Evolutionary conservation across 257 asterid genomes (phyloP).

Genomic region (Euphrasia confusa): DNA sequence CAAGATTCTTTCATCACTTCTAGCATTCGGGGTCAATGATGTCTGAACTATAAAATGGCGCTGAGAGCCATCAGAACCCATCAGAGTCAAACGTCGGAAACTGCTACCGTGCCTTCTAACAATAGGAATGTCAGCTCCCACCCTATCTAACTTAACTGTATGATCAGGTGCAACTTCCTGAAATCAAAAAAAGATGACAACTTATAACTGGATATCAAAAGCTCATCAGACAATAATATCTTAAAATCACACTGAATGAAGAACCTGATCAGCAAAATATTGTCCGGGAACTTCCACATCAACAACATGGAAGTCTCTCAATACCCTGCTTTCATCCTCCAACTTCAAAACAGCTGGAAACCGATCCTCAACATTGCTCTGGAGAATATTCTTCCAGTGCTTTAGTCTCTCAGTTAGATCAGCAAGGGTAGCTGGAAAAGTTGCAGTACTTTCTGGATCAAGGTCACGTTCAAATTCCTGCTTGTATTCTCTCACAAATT

Average conservation of each 20-base stretch:
- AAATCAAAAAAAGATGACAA: constrained; percentile 18
- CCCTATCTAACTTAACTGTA: constrained; percentile 94
- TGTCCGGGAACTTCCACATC: constrained; percentile 99
- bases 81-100: constrained; percentile 90
- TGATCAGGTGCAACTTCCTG: constrained; percentile 99
- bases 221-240: constrained; percentile 7
- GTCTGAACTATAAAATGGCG: constrained; percentile 99
- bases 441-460: constrained; percentile 89
- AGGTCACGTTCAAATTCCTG: constrained; percentile 97
- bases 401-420: constrained; percentile 90
- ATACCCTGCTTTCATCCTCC: constrained; percentile 98
- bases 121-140: constrained; percentile 91
- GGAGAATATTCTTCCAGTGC: constrained; percentile 97
- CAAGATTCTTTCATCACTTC: constrained; percentile 98
- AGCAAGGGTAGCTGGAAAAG: constrained; percentile 91
- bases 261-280: constrained; percentile 91
- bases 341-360: constrained; percentile 93
- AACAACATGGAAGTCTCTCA: constrained; percentile 90
- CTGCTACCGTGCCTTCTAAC: constrained; percentile 99
- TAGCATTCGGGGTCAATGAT: constrained; percentile 97
- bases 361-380: constrained; percentile 94
- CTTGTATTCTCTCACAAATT: constrained; percentile 94
- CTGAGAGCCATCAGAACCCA: constrained; percentile 98
- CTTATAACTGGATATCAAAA: constrained; percentile 7
- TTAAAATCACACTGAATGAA: background rate